Conservation (phyloP, 164 flowering plant species). For the Tetracentron sinense region DNA sequence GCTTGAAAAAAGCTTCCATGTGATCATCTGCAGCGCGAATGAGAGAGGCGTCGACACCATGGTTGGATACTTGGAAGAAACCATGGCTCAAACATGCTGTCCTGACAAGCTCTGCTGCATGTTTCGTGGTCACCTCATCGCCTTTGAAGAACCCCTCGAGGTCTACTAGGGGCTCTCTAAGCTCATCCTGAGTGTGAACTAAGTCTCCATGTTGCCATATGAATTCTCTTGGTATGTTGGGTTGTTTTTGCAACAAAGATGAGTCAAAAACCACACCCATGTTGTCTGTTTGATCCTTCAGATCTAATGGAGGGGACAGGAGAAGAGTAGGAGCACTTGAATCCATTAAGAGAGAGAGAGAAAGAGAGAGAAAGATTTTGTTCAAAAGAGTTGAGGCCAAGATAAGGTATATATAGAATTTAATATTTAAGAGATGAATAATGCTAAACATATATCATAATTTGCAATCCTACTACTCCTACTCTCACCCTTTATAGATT, state of each 20-base stretch:
- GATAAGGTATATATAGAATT: not conserved
- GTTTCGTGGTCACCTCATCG: constrained; percentile 23
- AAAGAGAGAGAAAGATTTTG: no score
- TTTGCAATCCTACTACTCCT: not conserved
- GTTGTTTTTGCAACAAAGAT: constrained; percentile 22
- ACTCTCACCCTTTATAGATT: not conserved
- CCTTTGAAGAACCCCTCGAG: constrained; percentile 42
- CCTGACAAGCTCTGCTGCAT: constrained; percentile 34
- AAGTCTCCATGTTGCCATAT: constrained; percentile 46
- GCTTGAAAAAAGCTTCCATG: constrained; percentile 43
- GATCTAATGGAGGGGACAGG: constrained; percentile 14
- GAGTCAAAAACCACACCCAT: constrained; percentile 23
- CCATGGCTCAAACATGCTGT: constrained; percentile 60
- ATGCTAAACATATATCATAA: not conserved
- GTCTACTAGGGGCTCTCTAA: constrained; percentile 59
- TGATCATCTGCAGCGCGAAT: constrained; percentile 38
- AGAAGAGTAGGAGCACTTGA: constrained; percentile 18
- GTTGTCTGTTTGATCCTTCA: constrained; percentile 10
- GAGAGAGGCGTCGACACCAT: constrained; percentile 53
- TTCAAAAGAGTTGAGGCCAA: not conserved
- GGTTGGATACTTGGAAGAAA: constrained; percentile 69
- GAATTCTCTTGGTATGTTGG: constrained; percentile 40
- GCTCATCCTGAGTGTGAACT: constrained; percentile 23
- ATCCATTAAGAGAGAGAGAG: constrained; percentile 17
- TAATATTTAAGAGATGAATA: not conserved